Percentiles rank a stretch among this genome's conserved stretches.
These are phyloP conservation scores for Danielia reshetovae DNA, from an alignment of 805 yeast species.

Conservation along the genomic window DNA sequence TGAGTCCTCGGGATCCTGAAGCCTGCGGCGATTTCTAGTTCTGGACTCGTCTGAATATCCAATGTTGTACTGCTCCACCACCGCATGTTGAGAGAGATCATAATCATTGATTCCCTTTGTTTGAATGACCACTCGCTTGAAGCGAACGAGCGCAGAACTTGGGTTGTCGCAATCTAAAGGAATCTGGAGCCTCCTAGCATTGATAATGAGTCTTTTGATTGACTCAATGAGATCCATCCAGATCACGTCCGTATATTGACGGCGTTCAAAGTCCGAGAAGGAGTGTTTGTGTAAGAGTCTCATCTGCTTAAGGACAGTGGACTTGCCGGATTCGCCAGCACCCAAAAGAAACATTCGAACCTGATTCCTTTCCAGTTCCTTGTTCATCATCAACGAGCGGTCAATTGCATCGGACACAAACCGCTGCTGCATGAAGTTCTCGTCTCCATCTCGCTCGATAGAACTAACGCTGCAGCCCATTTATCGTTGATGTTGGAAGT, in stretches of 20 bases:
- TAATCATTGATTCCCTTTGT: slow-evolving; percentile 32
- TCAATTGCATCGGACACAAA: slow-evolving; percentile 62
- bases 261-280: slow-evolving; percentile 72
- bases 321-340: slow-evolving; percentile 93
- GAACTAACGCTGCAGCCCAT: slow-evolving; percentile 76
- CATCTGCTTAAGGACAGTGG: slow-evolving; percentile 88
- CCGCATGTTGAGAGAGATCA: slow-evolving; percentile 2
- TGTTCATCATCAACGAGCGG: slow-evolving; percentile 49
- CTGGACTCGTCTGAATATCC: slow-evolving; percentile 8
- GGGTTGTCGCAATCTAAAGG: slow-evolving; percentile 62
- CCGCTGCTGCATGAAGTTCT: slow-evolving; percentile 52
- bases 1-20: not conserved
- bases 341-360: slow-evolving; percentile 78
- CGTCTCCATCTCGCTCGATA: slow-evolving; percentile 35
- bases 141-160: slow-evolving; percentile 39
- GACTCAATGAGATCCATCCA: slow-evolving; percentile 90
- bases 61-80: slow-evolving; percentile 13
- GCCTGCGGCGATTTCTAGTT: not conserved
- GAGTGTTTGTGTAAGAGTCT: slow-evolving; percentile 82
- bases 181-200: slow-evolving; percentile 65
- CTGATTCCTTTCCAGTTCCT: slow-evolving; percentile 52
- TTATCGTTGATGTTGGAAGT: too few relatives aligned
- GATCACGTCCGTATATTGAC: slow-evolving; percentile 78
- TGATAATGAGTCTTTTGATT: slow-evolving; percentile 72
- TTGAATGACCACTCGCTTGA: slow-evolving; percentile 48